Percentiles rank a stretch among this genome's conserved stretches.
Conservation (phyloP, 495 filamentous ascomycete genomes). For the Barbatosphaeria neglecta region DNA sequence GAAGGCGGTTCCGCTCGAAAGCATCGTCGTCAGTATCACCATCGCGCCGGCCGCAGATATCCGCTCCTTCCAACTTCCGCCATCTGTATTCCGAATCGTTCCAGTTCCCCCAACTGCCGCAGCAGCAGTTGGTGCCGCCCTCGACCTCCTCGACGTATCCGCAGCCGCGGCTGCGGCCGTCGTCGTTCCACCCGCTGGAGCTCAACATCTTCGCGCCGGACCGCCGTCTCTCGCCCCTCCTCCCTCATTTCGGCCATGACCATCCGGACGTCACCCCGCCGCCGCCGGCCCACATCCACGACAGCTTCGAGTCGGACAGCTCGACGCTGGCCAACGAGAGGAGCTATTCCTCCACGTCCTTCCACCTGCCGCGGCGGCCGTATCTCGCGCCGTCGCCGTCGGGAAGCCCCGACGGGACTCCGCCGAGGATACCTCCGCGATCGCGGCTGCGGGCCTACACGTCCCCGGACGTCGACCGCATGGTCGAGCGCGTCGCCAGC, state of each 20-base stretch:
- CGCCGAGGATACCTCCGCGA: constrained; percentile 16
- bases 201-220: constrained; percentile 60
- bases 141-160: constrained; percentile 8
- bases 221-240: constrained; percentile 52
- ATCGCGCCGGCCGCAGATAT: constrained; percentile 33
- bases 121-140: not conserved
- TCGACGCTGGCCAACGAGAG: constrained; percentile 24
- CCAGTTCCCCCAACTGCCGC: constrained; percentile 16
- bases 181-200: constrained; percentile 57
- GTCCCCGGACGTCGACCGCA: constrained; percentile 24
- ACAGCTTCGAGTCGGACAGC: constrained; percentile 24
- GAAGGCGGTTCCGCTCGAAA: constrained; percentile 19
- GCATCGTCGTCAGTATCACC: constrained; percentile 26
- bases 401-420: constrained; percentile 4
- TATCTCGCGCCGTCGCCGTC: constrained; percentile 19
- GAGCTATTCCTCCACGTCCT: constrained; percentile 37
- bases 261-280: constrained; percentile 24
- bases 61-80: constrained; percentile 36
- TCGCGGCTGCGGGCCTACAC: constrained; percentile 20
- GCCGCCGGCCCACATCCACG: constrained; percentile 22
- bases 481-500: constrained; percentile 39
- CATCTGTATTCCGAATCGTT: constrained; percentile 38
- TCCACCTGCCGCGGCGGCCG: constrained; percentile 37
- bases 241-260: constrained; percentile 36
- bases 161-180: constrained; percentile 14